Base-by-base conservation (phyloP, 805 yeast species). In the Huiozyma sinensis region DNA sequence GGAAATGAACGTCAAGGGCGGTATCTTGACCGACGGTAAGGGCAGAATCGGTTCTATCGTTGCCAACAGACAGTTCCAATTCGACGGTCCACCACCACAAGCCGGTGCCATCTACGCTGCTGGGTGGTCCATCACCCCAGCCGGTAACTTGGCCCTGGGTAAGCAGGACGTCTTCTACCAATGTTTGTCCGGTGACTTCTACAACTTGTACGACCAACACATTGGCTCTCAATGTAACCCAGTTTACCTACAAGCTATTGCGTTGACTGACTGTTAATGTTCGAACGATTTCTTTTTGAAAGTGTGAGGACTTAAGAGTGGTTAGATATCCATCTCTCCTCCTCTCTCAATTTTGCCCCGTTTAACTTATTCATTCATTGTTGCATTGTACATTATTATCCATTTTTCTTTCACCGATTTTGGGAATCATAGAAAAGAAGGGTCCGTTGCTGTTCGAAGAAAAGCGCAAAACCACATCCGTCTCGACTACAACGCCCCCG, bases 11-110 rank as follows among this genome's bases (percentile, higher is more conserved):
- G 69, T 81, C 54, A 61, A 68, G 34, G 67, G 56, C 17, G 67
- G 78, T 49, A 58, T 76, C 41, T 69, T 81, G 55, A 70, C 63
- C 30, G 87, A 80, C 54, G 51, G 70, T 29, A 55, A 67, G 50
- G 81, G 79, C 39, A 76, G 87, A 72, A 64, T 80, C 51, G 86
- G 86, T 51, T 73, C 85, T 41, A 77, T 80, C 62, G 86, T 80
- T 47, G 73, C 84, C 40, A 79, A 79, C 77, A 71, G 80, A 68
- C 87, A 81, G 67, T 78, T 80, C 74, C 86, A 79, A 67, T 79
- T 79, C 59, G 85, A 81, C 60, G 85, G 85, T 56, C 84, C 84
- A 46, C 81, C 84, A 62, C 85, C 86, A 52, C 86, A 80, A 69
- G 83, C 79, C 32, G 82, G 81, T 57, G 69, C 81, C 41, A 70